A percentile compares a stretch with the other conserved stretches of the same genome.
phyloP scores from a whole-genome alignment of 1,284 basidiomycete genomes.

The Exobasidium rhododendri region DNA sequence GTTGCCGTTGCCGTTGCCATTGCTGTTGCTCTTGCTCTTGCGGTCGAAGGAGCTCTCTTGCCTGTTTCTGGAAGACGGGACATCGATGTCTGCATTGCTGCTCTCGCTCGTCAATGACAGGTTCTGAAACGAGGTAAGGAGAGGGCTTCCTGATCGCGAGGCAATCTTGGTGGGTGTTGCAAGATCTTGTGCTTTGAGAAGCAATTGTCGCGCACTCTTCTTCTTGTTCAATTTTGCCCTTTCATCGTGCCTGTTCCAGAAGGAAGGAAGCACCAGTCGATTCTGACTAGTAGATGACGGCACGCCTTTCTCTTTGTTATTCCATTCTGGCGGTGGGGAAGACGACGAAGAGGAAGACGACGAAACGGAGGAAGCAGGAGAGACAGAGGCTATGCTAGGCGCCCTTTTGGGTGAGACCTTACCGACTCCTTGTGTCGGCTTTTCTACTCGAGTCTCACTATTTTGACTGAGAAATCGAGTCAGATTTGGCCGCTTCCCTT shows the following conservation, averaged over 20 bases:
- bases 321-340: not conserved
- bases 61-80: not conserved
- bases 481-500: not conserved
- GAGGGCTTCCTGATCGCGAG: conserved; percentile 32
- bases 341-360: not conserved
- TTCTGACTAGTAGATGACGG: not conserved
- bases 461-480: not conserved
- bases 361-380: conserved; percentile 1
- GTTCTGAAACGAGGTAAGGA: not conserved
- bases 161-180: conserved; percentile 42
- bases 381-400: not conserved
- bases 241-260: not conserved
- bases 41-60: too few species aligned
- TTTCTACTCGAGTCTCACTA: not conserved
- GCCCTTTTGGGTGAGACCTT: not conserved
- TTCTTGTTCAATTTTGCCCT: conserved; percentile 11
- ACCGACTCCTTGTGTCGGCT: not conserved
- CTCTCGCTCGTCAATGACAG: not conserved
- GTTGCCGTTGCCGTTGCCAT: not conserved
- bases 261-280: not conserved
- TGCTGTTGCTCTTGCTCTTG: too few species aligned
- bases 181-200: conserved; percentile 40
- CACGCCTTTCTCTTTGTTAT: not conserved
- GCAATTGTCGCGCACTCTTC: conserved; percentile 36
- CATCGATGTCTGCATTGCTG: not conserved